A percentile compares a stretch with the other conserved stretches of the same genome.
These are phyloP conservation scores for Candolleomyces aberdarensis DNA, from an alignment of 768 basidiomycete species.

Conservation along the genomic window DNA sequence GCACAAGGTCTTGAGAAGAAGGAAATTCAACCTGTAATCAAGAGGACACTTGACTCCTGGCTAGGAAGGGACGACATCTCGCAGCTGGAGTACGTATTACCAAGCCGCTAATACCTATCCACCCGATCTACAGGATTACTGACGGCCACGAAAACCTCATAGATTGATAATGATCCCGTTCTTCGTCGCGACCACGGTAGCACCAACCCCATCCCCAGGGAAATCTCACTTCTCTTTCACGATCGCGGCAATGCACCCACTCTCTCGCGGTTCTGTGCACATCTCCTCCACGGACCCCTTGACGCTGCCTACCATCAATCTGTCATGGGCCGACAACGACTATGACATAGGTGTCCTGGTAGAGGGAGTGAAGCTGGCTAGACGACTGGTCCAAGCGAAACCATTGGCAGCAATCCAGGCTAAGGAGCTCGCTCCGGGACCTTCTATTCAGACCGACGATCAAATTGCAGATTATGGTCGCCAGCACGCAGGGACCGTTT, in stretches of 20 bases:
- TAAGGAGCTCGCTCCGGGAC: constrained; percentile 15
- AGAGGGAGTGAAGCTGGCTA: constrained; percentile 12
- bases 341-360: constrained; percentile 17
- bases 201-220: background rate
- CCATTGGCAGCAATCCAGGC: constrained; percentile 4
- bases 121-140: background rate
- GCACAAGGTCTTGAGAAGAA: background rate
- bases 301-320: constrained; percentile 12
- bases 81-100: constrained; percentile 7
- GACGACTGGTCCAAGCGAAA: constrained; percentile 8
- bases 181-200: constrained; percentile 1
- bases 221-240: constrained; percentile 9
- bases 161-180: constrained; percentile 4
- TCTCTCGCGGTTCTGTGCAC: constrained; percentile 36
- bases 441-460: constrained; percentile 16
- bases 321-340: constrained; percentile 6
- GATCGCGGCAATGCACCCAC: constrained; percentile 27
- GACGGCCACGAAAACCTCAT: background rate
- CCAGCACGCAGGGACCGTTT: background rate
- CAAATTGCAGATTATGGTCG: constrained; percentile 10
- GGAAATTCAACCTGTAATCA: background rate
- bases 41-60: background rate
- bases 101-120: no score
- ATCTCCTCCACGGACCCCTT: constrained; percentile 11
- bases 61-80: background rate